These are phyloP conservation scores for Pseudozyma hubeiensis DNA, from an alignment of 1,284 basidiomycete genomes.

Conservation along the genomic window DNA sequence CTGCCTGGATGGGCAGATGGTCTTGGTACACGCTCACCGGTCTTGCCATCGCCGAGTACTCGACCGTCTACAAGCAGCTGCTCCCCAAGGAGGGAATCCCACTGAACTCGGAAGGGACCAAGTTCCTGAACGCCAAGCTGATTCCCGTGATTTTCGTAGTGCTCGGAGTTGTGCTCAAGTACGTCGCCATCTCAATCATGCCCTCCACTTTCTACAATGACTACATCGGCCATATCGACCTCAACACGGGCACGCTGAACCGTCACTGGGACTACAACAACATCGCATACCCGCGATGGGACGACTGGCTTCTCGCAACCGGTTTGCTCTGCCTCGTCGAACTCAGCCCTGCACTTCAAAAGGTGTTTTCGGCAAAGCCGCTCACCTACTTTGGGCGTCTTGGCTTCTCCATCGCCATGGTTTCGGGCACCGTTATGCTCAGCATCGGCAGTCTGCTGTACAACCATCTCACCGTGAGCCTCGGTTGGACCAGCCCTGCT, in stretches of 20 bases:
- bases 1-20: constrained; percentile 57
- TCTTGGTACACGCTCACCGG: constrained; percentile 61
- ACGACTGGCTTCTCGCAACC: constrained; percentile 55
- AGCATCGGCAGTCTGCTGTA: constrained; percentile 52
- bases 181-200: constrained; percentile 46
- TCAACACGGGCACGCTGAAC: constrained; percentile 52
- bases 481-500: constrained; percentile 35
- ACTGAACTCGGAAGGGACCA: constrained; percentile 35
- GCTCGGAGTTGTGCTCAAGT: constrained; percentile 55
- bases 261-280: constrained; percentile 41
- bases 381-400: constrained; percentile 53
- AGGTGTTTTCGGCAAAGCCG: constrained; percentile 30
- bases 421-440: constrained; percentile 52
- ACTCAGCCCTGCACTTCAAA: constrained; percentile 37
- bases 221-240: constrained; percentile 48
- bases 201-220: constrained; percentile 45
- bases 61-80: constrained; percentile 41
- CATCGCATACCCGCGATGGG: constrained; percentile 53
- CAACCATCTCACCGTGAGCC: constrained; percentile 29
- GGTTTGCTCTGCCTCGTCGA: constrained; percentile 54
- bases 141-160: constrained; percentile 39
- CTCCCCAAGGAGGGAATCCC: constrained; percentile 40
- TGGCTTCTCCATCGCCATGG: constrained; percentile 52
- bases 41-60: constrained; percentile 54
- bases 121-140: constrained; percentile 45